A percentile compares a stretch with the other conserved stretches of the same genome.
Conservation (phyloP, 2,329 filamentous ascomycete genomes). For the Fusarium sp. region DNA sequence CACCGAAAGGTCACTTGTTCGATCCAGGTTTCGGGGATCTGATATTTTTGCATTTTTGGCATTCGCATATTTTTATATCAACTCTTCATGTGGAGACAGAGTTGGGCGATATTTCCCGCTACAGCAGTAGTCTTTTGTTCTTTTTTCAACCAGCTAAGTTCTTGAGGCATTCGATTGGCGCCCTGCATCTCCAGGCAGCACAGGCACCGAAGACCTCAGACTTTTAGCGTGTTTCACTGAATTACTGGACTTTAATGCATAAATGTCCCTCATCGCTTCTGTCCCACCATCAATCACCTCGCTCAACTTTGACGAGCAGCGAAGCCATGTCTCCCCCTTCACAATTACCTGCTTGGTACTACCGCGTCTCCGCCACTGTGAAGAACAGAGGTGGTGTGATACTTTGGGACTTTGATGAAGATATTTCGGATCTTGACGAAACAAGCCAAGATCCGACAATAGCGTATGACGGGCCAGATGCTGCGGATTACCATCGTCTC, state of each 20-base stretch:
- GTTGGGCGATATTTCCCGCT: too few relatives aligned
- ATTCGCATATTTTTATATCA: too few relatives aligned
- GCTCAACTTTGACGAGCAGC: background rate
- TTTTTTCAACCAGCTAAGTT: too few relatives aligned
- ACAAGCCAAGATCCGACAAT: accelerated
- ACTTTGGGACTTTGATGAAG: conserved; percentile 5
- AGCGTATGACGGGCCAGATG: background rate
- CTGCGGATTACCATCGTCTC: background rate
- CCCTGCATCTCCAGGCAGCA: background rate
- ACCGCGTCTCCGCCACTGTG: background rate
- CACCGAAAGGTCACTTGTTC: conserved; percentile 45
- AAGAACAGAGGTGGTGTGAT: background rate
- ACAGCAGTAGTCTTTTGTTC: background rate
- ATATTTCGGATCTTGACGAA: conserved; percentile 13
- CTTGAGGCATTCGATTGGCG: too few relatives aligned
- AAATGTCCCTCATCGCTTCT: background rate
- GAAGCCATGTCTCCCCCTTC: background rate
- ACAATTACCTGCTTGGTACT: conserved; percentile 1
- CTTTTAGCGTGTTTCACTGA: background rate
- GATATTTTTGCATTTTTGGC: conserved; percentile 7
- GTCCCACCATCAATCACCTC: accelerated
- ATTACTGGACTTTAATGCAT: background rate
- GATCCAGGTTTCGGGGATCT: conserved; percentile 42
- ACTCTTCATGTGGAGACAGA: too few relatives aligned
- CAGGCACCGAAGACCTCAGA: background rate